Evolutionary conservation across 345 rosid species (phyloP).

Genomic region (Boechera stricta): DNA sequence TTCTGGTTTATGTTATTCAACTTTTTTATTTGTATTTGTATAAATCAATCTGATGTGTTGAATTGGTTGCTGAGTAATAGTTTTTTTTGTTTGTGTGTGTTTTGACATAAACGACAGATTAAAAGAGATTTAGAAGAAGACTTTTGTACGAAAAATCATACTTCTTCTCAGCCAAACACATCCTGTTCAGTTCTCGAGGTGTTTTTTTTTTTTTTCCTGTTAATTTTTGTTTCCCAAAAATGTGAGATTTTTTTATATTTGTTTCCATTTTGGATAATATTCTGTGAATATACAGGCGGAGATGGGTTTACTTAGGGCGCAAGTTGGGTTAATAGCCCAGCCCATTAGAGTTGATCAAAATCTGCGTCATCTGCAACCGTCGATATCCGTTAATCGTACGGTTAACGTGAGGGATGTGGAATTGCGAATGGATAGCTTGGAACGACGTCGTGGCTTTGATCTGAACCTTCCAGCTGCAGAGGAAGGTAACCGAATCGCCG

Average conservation of each 20-base stretch:
- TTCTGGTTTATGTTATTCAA: no score
- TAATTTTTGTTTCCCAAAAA: not conserved
- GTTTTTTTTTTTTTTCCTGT: not conserved
- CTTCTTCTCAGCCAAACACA: slow-evolving; percentile 20
- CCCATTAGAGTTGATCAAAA: slow-evolving; percentile 14
- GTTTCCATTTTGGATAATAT: slow-evolving; percentile 21
- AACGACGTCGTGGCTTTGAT: slow-evolving; percentile 28
- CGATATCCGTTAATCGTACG: slow-evolving; percentile 25
- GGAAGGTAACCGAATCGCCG: slow-evolving; percentile 1
- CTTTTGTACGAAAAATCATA: not conserved
- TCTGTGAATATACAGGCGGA: slow-evolving; percentile 31
- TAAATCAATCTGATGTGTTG: not conserved
- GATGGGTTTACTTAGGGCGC: slow-evolving; percentile 25
- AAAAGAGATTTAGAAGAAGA: slow-evolving; percentile 9
- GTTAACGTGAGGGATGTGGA: not conserved
- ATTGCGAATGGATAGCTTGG: not conserved
- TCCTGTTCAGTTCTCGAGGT: slow-evolving; percentile 28
- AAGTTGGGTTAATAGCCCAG: slow-evolving; percentile 32
- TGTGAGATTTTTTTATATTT: not conserved
- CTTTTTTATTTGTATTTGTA: not conserved
- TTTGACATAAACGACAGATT: not conserved
- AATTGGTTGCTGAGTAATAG: not conserved
- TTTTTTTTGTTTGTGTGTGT: not conserved
- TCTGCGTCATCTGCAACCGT: slow-evolving; percentile 29
- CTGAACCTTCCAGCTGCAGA: slow-evolving; percentile 36